Evolutionary conservation across 371 early-diverging fungal genomes (phyloP), one percentile per base, ranked within the genome.

Genomic region (Mortierella sp.): DNA sequence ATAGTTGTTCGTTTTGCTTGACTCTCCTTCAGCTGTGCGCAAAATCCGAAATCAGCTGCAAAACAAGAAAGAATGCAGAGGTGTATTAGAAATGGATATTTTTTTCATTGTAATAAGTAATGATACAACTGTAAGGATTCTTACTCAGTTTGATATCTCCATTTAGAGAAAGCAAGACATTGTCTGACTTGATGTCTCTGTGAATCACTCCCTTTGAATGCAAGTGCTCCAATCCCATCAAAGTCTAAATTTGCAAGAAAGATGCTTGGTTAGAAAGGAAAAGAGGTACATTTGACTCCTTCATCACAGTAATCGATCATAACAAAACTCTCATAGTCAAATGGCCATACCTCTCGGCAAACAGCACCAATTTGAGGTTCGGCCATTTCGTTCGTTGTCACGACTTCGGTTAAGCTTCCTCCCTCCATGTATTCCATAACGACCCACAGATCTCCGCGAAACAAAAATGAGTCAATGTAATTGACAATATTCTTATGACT

Each of bases 351-450:
- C 52, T 67, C 68, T 10, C 68, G 68, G 36, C 68, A 96, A 19
- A 98, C 96, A 9, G 95, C 92, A 13, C 97, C 97, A 71, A 98
- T 97, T 78, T 97, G 97, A 10, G 94, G 94, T 84, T 98, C 98
- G 19, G 94, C 94, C 97, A 98, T 96, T 88, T 93, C 93, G 80
- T 94, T 96, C 67, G 87, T 91, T 1, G 96, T 96, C 21, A 98
- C 96, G 13, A 95, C 95, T 70, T 96, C 96, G 0, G 97, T 98
- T 66, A 98, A 83, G 63, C 94, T 91, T 21, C 98, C 98, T 41
- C 97, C 98, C 78, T 97, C 97, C 98, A 98, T 98, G 76, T 96
- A 98, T 87, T 98, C 98, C 97, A 97, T 98, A 24, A 97, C 92
- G 2, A 94, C 94, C 97, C 96, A 97, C 19, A 97, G 87, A 74